These are phyloP conservation scores for Rhizopus arrhizus DNA, from an alignment of 371 early-diverging fungal genomes.

Conservation along the genomic window DNA sequence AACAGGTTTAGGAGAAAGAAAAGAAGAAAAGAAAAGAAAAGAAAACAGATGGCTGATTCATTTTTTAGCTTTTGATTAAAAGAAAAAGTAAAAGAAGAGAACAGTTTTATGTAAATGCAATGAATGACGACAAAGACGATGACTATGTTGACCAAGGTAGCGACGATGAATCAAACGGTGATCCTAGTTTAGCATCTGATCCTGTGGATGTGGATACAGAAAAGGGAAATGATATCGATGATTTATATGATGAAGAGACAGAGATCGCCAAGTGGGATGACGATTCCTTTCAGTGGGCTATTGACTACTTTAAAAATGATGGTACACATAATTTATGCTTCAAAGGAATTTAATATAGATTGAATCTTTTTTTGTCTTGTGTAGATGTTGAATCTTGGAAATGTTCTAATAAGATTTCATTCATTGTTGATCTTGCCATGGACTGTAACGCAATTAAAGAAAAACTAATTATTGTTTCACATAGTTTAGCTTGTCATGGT, in stretches of 20 bases:
- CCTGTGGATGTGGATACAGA: neutral
- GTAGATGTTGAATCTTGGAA: slow-evolving; percentile 27
- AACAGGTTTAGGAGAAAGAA: neutral
- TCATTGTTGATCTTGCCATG: slow-evolving; percentile 25
- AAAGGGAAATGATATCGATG: neutral
- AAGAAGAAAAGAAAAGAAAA: neutral
- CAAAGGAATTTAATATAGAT: neutral
- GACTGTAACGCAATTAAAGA: slow-evolving; percentile 52
- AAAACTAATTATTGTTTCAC: slow-evolving; percentile 75
- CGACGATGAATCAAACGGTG: neutral
- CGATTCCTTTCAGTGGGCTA: neutral
- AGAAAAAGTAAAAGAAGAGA: slow-evolving; percentile 13
- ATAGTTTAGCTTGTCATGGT: slow-evolving; percentile 67
- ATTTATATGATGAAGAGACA: neutral
- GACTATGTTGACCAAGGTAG: too few species aligned
- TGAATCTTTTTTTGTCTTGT: neutral
- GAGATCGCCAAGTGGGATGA: neutral
- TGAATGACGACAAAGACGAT: neutral
- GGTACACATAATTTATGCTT: slow-evolving; percentile 7
- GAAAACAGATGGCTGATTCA: neutral
- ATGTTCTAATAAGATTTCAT: slow-evolving; percentile 33
- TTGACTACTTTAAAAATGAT: slow-evolving; percentile 8
- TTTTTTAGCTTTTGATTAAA: slow-evolving; percentile 13
- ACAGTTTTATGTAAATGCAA: slow-evolving; percentile 2
- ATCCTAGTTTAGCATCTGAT: too few species aligned